Conservation (phyloP, 2,329 filamentous ascomycete species). For the Ophiostoma himal-ulmi region DNA sequence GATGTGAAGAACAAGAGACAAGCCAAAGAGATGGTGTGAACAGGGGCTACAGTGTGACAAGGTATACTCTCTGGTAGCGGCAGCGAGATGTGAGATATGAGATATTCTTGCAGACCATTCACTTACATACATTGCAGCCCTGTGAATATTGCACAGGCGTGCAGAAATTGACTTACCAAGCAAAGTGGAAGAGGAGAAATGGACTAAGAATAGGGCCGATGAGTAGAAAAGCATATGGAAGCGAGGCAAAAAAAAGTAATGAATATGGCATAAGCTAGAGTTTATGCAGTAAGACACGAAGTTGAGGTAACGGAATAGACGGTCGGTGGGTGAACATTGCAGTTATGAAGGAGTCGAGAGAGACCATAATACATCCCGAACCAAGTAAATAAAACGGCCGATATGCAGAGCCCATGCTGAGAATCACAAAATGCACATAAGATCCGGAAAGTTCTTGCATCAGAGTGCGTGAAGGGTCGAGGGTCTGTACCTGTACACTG, state of each 20-base stretch:
- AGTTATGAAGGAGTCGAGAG: neutral
- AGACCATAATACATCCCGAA: neutral
- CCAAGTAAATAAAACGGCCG: conserved; percentile 1
- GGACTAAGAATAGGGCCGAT: conserved; percentile 7
- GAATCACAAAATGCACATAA: neutral
- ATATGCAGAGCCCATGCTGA: neutral
- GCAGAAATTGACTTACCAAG: neutral
- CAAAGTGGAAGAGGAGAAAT: neutral
- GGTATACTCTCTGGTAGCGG: neutral
- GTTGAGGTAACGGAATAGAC: neutral
- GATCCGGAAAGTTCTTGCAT: neutral
- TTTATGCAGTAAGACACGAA: neutral
- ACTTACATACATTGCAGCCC: neutral
- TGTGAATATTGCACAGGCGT: neutral
- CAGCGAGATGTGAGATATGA: neutral
- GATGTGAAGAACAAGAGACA: neutral
- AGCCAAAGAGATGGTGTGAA: neutral
- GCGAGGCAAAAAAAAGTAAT: neutral
- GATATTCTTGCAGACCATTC: neutral
- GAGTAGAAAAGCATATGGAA: neutral
- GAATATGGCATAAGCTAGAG: neutral
- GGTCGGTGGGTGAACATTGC: too few species aligned
- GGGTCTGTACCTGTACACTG: neutral
- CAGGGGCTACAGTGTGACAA: neutral
- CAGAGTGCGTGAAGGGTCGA: neutral